Conservation (phyloP, 1,284 basidiomycete genomes). For the Garcileccinum viscosum region DNA sequence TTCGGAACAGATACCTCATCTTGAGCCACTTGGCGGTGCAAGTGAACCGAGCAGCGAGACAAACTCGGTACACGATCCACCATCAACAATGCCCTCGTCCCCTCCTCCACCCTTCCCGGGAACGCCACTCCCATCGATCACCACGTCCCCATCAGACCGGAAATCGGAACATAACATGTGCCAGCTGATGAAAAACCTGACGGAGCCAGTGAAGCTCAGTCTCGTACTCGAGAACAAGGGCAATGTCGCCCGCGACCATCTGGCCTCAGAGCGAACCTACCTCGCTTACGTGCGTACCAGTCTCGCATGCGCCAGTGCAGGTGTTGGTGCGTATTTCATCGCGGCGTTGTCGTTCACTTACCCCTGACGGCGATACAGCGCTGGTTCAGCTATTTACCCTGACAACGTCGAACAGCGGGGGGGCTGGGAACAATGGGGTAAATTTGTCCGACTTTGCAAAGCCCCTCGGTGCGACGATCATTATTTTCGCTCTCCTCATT, state of each 20-base stretch:
- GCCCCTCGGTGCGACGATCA: slow-evolving; percentile 32
- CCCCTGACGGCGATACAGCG: slow-evolving; percentile 20
- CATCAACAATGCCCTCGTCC: neutral
- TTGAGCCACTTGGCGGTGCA: slow-evolving; percentile 24
- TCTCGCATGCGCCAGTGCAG: slow-evolving; percentile 44
- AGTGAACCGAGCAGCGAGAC: slow-evolving; percentile 14
- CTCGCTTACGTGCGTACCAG: slow-evolving; percentile 50
- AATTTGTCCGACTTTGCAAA: slow-evolving; percentile 26
- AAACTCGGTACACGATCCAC: slow-evolving; percentile 10
- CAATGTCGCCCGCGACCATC: slow-evolving; percentile 47
- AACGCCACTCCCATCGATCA: neutral
- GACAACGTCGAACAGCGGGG: neutral
- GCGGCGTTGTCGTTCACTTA: neutral
- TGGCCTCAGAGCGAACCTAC: slow-evolving; percentile 49
- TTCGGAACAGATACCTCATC: slow-evolving; percentile 26
- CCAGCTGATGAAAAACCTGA: slow-evolving; percentile 3
- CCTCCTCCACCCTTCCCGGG: neutral
- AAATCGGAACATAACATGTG: neutral
- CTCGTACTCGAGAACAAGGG: slow-evolving; percentile 41
- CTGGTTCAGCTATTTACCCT: slow-evolving; percentile 35
- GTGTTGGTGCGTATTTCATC: slow-evolving; percentile 42
- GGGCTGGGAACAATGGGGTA: neutral
- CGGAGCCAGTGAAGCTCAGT: slow-evolving; percentile 19
- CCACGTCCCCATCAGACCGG: neutral
- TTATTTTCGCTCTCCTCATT: slow-evolving; percentile 30